Evolutionary conservation across 2,329 filamentous ascomycete species (phyloP), one percentile per base, ranked within the genome.

Genomic region (Sporothrix pseudoabietina): DNA sequence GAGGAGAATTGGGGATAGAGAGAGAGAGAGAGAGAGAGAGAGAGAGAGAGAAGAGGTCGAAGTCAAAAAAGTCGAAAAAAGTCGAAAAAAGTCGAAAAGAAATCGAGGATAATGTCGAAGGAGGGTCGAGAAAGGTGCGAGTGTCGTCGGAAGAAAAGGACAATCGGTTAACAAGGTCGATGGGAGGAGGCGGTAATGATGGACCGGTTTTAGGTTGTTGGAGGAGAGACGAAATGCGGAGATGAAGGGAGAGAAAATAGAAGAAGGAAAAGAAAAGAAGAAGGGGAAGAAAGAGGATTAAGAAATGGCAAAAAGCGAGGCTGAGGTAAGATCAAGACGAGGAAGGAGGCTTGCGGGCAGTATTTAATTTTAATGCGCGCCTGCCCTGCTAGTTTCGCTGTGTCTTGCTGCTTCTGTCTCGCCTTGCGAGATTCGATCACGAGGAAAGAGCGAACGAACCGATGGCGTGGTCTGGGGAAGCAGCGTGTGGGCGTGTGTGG

Each of bases 391-490:
- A 61, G 54, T 71, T 61, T 61, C 35, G 39, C 69, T 47, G 22
- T 57, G 69, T 32, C 19, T n/a, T 71, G 69, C 26, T 32, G n/a
- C 35, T n/a, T 26, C 61, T 54, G 30, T 55, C 19, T 68, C 26
- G 61, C 61, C 35, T 26, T 44, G 61, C 41, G 22, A 52, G 30
- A 35, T 52, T 49, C 47, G 61, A 71, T 71, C 72, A 73, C 69
- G 54, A 68, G 72, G 66, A 70, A 70, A 71, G 72, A 71, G 66
- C 66, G 65, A 61, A 41, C 44, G 63, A 54, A 59, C 68, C 35
- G 54, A 69, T 69, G 66, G 66, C 30, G 66, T 54, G 47, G 66
- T 69, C 66, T 69, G 66, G 66, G 66, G 66, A 54, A 39, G 22
- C 14, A 14, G 52, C 16, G 47, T 7, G 47, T 52, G 47, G 16